Conservation (phyloP, 805 yeast species). For the Maudiozyma serrabonitensis region DNA sequence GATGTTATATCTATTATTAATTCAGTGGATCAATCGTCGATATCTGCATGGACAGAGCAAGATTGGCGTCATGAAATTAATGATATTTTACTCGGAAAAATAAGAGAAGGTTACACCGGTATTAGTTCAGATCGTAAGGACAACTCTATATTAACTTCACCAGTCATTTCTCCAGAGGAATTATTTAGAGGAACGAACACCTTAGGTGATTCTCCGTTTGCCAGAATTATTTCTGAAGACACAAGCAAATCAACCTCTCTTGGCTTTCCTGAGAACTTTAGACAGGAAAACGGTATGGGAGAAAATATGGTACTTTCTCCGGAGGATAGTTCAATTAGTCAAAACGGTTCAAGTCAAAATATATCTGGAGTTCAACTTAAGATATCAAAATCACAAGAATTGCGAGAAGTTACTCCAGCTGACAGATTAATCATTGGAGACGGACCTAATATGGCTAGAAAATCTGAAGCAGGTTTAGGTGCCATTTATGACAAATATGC, state of each 20-base stretch:
- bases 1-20: constrained; percentile 40
- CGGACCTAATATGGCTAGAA: neutral
- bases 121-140: constrained; percentile 60
- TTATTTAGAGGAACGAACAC: constrained; percentile 16
- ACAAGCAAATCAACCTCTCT: neutral
- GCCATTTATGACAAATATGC: constrained; percentile 4
- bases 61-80: constrained; percentile 54
- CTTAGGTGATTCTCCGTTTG: neutral
- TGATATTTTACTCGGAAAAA: constrained; percentile 44
- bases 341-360: neutral
- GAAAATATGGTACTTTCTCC: neutral
- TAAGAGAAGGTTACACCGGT: constrained; percentile 56
- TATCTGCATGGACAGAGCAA: constrained; percentile 42
- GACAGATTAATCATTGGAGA: neutral
- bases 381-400: neutral
- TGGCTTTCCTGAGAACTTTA: neutral
- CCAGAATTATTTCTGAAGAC: neutral
- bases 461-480: constrained; percentile 3
- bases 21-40: constrained; percentile 15
- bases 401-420: neutral
- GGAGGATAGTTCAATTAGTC: neutral
- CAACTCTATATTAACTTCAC: constrained; percentile 48
- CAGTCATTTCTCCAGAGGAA: constrained; percentile 32
- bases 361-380: neutral
- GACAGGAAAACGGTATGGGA: neutral